These are phyloP conservation scores for Fusarium lyarnte DNA, from an alignment of 2,329 filamentous ascomycete genomes.

Conservation along the genomic window DNA sequence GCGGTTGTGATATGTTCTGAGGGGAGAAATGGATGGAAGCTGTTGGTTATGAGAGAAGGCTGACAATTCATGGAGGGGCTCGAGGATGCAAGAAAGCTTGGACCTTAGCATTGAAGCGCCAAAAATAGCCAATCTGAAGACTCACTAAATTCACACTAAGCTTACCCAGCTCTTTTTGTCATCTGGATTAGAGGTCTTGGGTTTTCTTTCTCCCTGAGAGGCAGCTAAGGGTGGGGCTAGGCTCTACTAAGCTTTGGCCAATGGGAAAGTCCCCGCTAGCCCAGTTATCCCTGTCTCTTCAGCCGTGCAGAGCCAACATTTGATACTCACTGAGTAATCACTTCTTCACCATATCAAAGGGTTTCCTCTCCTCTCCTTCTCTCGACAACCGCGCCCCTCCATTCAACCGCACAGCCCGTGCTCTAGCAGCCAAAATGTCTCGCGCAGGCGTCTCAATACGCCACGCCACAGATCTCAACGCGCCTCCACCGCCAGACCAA, in stretches of 20 bases:
- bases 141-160: too few relatives aligned
- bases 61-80: constrained; percentile 40
- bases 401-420: background rate
- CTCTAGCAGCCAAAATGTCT: constrained; percentile 39
- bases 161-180: too few relatives aligned
- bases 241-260: constrained; percentile 19
- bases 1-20: constrained; percentile 6
- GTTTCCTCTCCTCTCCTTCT: background rate
- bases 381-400: background rate
- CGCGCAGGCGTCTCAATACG: constrained; percentile 46
- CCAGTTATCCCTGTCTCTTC: constrained; percentile 25
- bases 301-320: constrained; percentile 39
- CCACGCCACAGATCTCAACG: constrained; percentile 32
- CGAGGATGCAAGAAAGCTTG: too few relatives aligned
- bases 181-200: background rate
- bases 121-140: too few relatives aligned
- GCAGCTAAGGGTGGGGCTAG: background rate
- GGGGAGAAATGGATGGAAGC: constrained; percentile 33
- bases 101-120: too few relatives aligned
- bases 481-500: constrained; percentile 38
- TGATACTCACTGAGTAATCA: constrained; percentile 6
- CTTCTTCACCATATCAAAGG: constrained; percentile 3
- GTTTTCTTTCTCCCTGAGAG: background rate
- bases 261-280: constrained; percentile 18
- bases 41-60: constrained; percentile 42